Conservation (phyloP, 805 yeast species). For the Millerozyma miso region DNA sequence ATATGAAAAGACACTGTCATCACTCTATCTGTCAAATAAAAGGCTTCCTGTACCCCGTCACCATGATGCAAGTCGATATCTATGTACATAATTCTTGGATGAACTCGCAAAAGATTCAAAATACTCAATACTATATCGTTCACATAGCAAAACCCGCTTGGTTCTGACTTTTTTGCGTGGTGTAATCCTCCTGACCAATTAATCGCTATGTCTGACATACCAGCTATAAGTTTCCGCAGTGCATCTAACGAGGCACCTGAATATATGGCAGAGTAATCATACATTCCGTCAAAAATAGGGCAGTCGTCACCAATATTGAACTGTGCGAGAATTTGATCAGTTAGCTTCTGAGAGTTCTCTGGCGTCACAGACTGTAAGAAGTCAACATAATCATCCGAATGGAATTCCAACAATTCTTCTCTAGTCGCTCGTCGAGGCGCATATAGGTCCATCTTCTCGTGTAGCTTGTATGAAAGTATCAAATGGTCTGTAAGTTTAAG, state of each 20-base stretch:
- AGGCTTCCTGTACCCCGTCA: conserved; percentile 97
- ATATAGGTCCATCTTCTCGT: conserved; percentile 87
- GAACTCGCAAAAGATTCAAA: conserved; percentile 77
- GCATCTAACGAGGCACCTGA: conserved; percentile 96
- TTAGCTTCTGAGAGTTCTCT: conserved; percentile 57
- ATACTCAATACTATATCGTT: conserved; percentile 92
- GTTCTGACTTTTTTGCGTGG: conserved; percentile 93
- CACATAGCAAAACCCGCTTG: conserved; percentile 92
- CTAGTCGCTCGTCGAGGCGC: conserved; percentile 77
- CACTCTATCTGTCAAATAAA: conserved; percentile 89
- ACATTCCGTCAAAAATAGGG: conserved; percentile 92
- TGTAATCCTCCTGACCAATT: conserved; percentile 97
- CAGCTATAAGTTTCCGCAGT: conserved; percentile 76
- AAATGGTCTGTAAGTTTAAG: conserved; percentile 91
- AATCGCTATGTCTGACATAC: conserved; percentile 89
- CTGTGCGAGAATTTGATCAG: conserved; percentile 51
- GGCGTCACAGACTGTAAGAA: conserved; percentile 77
- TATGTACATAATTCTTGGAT: conserved; percentile 87
- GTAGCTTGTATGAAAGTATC: conserved; percentile 77
- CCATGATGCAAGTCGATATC: conserved; percentile 97
- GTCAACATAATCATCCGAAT: conserved; percentile 79
- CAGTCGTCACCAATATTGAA: conserved; percentile 94
- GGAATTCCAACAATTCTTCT: conserved; percentile 78
- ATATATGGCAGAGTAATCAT: conserved; percentile 81
- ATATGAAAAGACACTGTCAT: conserved; percentile 97